Evolutionary conservation across 768 basidiomycete genomes (phyloP).

Genomic region (Amanita jacksonii): DNA sequence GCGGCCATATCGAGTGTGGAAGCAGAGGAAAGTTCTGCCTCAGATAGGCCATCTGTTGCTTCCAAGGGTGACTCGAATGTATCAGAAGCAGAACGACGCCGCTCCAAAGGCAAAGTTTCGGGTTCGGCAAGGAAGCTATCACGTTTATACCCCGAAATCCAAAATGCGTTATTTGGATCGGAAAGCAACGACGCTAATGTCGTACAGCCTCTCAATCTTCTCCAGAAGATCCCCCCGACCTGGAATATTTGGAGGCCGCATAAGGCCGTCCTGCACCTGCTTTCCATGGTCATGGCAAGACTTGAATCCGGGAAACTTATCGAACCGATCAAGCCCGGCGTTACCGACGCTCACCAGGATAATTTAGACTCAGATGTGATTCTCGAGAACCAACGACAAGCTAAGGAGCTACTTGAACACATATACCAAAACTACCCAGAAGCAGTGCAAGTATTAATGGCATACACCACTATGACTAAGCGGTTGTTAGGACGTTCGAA

Average conservation of each 20-base stretch:
- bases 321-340: conserved; percentile 27
- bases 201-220: conserved; percentile 46
- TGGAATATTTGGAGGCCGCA: conserved; percentile 67
- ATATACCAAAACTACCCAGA: conserved; percentile 46
- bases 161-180: conserved; percentile 6
- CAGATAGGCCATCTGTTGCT: conserved; percentile 17
- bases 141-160: conserved; percentile 13
- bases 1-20: not conserved
- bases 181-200: conserved; percentile 34
- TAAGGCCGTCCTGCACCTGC: conserved; percentile 31
- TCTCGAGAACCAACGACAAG: conserved; percentile 15
- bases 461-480: conserved; percentile 23
- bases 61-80: conserved; percentile 11
- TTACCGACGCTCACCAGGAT: conserved; percentile 14
- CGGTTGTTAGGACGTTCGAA: conserved; percentile 17
- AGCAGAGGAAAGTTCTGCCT: conserved; percentile 11
- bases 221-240: conserved; percentile 53
- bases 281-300: conserved; percentile 36
- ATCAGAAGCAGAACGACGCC: conserved; percentile 1
- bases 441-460: conserved; percentile 22
- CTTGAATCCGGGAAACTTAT: conserved; percentile 43
- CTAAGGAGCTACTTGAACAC: conserved; percentile 30
- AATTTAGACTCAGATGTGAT: conserved; percentile 7
- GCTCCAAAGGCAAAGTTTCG: conserved; percentile 1
- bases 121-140: conserved; percentile 17